Base-by-base conservation (phyloP, 768 basidiomycete species). In the Lactifluus subvellereus region DNA sequence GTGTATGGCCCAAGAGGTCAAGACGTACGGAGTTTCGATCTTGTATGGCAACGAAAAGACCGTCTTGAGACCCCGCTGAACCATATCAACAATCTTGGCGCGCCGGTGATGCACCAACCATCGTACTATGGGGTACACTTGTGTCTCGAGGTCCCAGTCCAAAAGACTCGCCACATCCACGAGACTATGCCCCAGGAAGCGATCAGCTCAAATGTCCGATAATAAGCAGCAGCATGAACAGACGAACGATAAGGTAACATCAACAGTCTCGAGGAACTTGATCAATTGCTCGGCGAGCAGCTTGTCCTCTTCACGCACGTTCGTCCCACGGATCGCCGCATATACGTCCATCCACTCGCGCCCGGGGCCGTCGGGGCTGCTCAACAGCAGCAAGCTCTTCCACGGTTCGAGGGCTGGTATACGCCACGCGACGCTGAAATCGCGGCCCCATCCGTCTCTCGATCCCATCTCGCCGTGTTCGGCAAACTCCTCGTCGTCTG, bases 61-160 rank as follows among this genome's bases (percentile, higher is more conserved):
- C 0, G 91, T 94, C 73, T 90, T 88, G 49, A 98, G 73, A 50
- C 86, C 83, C 4, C 74, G 76, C 69, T 94, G 90, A 37, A 98
- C 84, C 18, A 86, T 82, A 65, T 98, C 94, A 48, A 97, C 87
- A 32, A 98, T 78, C 68, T 92, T 92, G 6, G 93, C 96, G 69
- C 91, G 83, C 57, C 91, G 82, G 74, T 94, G 94, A 62, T 91
- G 86, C 35, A 98, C 89, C 35, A 99, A 79, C 83, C 94, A 94
- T 18, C 92, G 84, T 9, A 96, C 95, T n/a, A 90, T 84, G 0
- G 94, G 91, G 70, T 89, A 91, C 0, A 96, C 81, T 68, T 96
- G 91, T 0, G 82, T 77, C 67, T 92, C 85, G 7, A 92, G 75
- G 66, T 94, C 87, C 84, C 91, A 91, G 61, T 93, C 91, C 45